Evolutionary conservation across 2,329 filamentous ascomycete genomes (phyloP), one percentile per base, ranked within the genome.

Genomic region (Aspergillus novofumigatus): DNA sequence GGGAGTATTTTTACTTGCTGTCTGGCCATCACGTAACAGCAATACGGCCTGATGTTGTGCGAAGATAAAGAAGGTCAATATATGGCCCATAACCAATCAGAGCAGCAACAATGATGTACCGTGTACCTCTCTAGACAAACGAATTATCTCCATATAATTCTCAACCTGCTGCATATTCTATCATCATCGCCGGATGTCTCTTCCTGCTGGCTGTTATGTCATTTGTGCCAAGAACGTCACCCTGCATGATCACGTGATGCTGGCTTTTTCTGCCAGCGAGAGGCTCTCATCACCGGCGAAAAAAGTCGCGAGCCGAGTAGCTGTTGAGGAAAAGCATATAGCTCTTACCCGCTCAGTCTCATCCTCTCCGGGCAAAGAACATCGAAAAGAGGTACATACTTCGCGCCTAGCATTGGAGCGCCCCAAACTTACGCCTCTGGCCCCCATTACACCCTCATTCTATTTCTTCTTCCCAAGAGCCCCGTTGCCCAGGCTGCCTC

Each of bases 351-450:
- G 29, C 38, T 21, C 42, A 29, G 42, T 54, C 41, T 53, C 56
- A 58, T 52, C 32, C n/a, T 25, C 11, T 47, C 45, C 28, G 52
- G 49, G 57, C 60, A 57, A 60, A 60, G 54, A 53, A 58, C 44
- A 57, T 59, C 59, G 26, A 56, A 45, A 59, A 53, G 50, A 59
- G 51, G 42, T 32, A 44, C 49, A 29, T 35, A 26, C 50, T 53
- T 26, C 51, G 49, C 47, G 17, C 23, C 51, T 48, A 49, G 20
- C n/a, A 53, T 35, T 45, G 57, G 38, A 51, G 47, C 8, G 35
- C 26, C 52, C 6, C 50, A 47, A 23, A 45, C 11, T 28, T 55
- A 23, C 48, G 55, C 53, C 61, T 58, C 55, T 60, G 56, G 50
- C 53, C 57, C 57, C 49, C 51, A 17, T 52, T 42, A 21, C 35